These are phyloP conservation scores for Globisporangium solare DNA, from an alignment of 352 stramenopile species.

Conservation along the genomic window DNA sequence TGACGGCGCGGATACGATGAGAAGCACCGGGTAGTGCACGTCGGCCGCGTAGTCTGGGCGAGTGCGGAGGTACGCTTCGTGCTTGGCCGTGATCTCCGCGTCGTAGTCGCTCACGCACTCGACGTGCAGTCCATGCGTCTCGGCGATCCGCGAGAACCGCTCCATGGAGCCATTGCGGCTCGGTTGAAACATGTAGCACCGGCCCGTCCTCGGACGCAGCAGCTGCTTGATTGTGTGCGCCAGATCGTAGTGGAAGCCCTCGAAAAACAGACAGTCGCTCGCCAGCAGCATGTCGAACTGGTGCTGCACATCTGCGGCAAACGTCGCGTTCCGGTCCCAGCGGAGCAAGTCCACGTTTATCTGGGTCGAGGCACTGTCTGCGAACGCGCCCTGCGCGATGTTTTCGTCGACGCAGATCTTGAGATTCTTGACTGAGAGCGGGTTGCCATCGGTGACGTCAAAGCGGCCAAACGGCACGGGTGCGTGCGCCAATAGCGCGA, in stretches of 20 bases:
- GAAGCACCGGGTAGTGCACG: slow-evolving; percentile 61
- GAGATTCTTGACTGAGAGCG: slow-evolving; percentile 62
- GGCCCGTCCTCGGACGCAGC: slow-evolving; percentile 30
- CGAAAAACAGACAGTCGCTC: slow-evolving; percentile 86
- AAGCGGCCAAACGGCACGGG: slow-evolving; percentile 33
- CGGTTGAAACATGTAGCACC: slow-evolving; percentile 72
- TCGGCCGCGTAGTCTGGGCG: slow-evolving; percentile 57
- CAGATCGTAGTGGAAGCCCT: slow-evolving; percentile 81
- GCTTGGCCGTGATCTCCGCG: slow-evolving; percentile 25
- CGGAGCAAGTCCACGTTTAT: slow-evolving; percentile 45
- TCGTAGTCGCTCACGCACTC: slow-evolving; percentile 37
- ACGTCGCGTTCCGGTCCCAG: slow-evolving; percentile 49
- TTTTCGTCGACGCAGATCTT: slow-evolving; percentile 60
- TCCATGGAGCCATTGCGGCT: slow-evolving; percentile 73
- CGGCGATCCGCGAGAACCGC: slow-evolving; percentile 53
- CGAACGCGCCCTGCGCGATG: slow-evolving; percentile 18
- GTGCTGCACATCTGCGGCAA: slow-evolving; percentile 24
- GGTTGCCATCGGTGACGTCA: slow-evolving; percentile 76
- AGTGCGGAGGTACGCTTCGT: slow-evolving; percentile 28
- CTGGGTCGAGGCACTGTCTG: background rate
- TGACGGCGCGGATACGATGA: slow-evolving; percentile 23
- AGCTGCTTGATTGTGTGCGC: slow-evolving; percentile 59
- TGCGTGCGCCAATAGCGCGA: slow-evolving; percentile 55
- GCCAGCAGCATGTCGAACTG: slow-evolving; percentile 80
- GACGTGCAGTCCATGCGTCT: slow-evolving; percentile 32